Evolutionary conservation across 2,329 filamentous ascomycete species (phyloP).

Genomic region (Blastomyces gilchristii): DNA sequence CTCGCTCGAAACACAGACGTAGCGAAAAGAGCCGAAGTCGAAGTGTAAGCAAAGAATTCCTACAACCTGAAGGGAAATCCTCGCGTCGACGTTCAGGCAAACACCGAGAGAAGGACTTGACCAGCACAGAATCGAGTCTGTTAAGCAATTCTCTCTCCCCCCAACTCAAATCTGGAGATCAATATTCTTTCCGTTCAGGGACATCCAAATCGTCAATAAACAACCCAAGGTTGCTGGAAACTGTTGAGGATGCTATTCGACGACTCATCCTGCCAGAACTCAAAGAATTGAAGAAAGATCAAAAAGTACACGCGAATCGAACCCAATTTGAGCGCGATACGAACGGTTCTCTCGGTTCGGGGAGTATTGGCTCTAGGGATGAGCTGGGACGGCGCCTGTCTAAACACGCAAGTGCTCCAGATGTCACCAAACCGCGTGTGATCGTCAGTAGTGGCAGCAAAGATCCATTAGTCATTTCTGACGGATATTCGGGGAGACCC

Average conservation of each 20-base stretch:
- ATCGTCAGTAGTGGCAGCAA: conserved; percentile 49
- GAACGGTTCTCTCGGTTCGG: conserved; percentile 51
- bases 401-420: conserved; percentile 48
- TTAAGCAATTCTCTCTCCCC: conserved; percentile 46
- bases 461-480: conserved; percentile 49
- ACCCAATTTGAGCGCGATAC: conserved; percentile 57
- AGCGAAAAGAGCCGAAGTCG: conserved; percentile 37
- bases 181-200: conserved; percentile 50
- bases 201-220: conserved; percentile 67
- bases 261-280: conserved; percentile 84
- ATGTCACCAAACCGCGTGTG: conserved; percentile 52
- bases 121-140: conserved; percentile 52
- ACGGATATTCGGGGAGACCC: conserved; percentile 30
- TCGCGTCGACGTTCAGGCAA: conserved; percentile 6
- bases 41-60: conserved; percentile 37
- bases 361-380: conserved; percentile 47
- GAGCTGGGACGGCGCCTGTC: conserved; percentile 45
- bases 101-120: conserved; percentile 42
- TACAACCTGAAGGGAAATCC: conserved; percentile 29
- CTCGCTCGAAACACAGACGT: conserved; percentile 34
- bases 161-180: conserved; percentile 46
- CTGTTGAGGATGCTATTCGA: conserved; percentile 86
- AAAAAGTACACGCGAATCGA: conserved; percentile 63
- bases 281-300: conserved; percentile 80
- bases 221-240: conserved; percentile 81